phyloP scores from a whole-genome alignment of 176 grass and related monocot genomes.

The Oryza rufipogon region DNA sequence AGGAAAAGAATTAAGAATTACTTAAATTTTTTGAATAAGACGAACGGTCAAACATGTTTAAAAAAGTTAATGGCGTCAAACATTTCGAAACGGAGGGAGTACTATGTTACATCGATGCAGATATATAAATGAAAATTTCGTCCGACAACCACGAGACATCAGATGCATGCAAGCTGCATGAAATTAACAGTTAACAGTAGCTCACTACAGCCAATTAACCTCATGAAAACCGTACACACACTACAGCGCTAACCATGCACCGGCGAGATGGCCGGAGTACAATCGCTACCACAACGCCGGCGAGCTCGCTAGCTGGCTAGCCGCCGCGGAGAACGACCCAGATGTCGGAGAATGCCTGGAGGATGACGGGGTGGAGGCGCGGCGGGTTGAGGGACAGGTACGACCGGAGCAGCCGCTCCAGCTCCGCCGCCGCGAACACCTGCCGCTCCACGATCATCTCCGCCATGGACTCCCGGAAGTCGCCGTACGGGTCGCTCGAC shows the following conservation, averaged over 20 bases:
- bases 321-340: constrained; percentile 55
- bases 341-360: constrained; percentile 73
- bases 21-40: no score
- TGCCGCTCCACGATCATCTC: constrained; percentile 71
- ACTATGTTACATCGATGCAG: background rate
- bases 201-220: background rate
- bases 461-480: constrained; percentile 71
- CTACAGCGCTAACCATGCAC: background rate
- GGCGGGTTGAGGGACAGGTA: constrained; percentile 59
- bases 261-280: background rate
- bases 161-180: background rate
- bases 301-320: constrained; percentile 6
- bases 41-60: no score
- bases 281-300: background rate
- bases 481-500: constrained; percentile 59
- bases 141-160: background rate
- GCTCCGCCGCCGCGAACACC: constrained; percentile 52
- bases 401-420: constrained; percentile 60
- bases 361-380: constrained; percentile 63
- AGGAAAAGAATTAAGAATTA: no score
- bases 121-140: background rate
- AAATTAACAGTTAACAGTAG: background rate
- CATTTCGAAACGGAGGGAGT: no score
- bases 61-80: no score
- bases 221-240: background rate